Evolutionary conservation across 441 rosid genomes (phyloP), one percentile per base, ranked within the genome.

Genomic region (Adansonia rubrostipa): DNA sequence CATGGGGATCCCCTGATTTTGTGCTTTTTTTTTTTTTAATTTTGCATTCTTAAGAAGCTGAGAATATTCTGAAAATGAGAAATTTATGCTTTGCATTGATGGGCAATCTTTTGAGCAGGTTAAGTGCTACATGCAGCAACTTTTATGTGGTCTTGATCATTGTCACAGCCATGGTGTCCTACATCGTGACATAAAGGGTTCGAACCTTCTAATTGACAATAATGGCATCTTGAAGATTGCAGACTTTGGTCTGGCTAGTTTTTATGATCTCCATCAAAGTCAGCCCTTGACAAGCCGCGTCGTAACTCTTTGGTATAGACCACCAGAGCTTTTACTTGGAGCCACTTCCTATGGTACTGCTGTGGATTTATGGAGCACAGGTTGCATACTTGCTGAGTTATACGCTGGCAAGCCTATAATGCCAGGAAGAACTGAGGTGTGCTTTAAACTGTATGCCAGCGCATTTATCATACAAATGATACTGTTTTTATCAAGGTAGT

Each of bases 371-470:
- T 96, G 99, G 99, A 96, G 99, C 75, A 75, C 96, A 5, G 99
- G 99, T 78, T 96, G 99, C 84, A 92, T 96, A 81, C 93, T 94
- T 80, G 97, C 98, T 17, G 99, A 96, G 79, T 75, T 94, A 58
- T 94, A 93, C 78, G 94, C 98, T n/a, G 99, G 98, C 83, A 96
- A 96, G 89, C 99, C 98, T 80, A 94, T 92, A 15, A 94, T 96
- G 99, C 99, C 98, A 15, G 99, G 99, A 85, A 89, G 99, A 91
- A 96, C 98, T 15, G 98, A 94, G 99, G 99, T 94, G 83, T 92
- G 85, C 20, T 42, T 28, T 68, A 28, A 28, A 28, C 36, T 28
- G 36, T 28, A 28, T 28, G 36, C 2, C 36, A 28, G 36, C 36
- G 36, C 36, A 28, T 28, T 28, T 28, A 2, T 28, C 2, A 28